These are phyloP conservation scores for Phytopythium kandeliae DNA, from an alignment of 352 stramenopile genomes.

Conservation along the genomic window DNA sequence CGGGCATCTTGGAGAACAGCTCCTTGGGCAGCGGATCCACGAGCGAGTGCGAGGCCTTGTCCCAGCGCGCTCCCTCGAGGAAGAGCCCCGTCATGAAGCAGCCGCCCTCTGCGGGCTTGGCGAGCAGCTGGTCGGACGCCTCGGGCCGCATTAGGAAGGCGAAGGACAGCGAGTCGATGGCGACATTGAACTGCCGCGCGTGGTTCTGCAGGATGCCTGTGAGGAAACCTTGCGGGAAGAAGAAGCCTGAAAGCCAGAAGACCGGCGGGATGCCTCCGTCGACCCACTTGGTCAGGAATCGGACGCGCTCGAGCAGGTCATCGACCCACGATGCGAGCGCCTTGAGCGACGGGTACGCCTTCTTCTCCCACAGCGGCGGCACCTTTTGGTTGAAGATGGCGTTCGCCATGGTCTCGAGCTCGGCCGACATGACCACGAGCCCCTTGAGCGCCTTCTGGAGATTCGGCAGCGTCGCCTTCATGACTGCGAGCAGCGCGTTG, in stretches of 20 bases:
- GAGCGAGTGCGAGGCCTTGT: slow-evolving; percentile 44
- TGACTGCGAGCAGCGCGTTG: slow-evolving; percentile 79
- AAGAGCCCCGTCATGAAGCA: slow-evolving; percentile 33
- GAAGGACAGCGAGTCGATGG: slow-evolving; percentile 85
- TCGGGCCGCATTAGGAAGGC: slow-evolving; percentile 67
- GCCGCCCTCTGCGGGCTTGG: slow-evolving; percentile 17
- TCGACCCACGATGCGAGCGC: slow-evolving; percentile 84
- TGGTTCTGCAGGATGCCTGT: slow-evolving; percentile 82
- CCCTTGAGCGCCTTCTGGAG: slow-evolving; percentile 85
- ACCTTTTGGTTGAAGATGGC: slow-evolving; percentile 87
- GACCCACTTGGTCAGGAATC: slow-evolving; percentile 63
- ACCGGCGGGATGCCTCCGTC: slow-evolving; percentile 39
- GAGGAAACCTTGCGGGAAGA: slow-evolving; percentile 77
- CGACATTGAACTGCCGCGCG: slow-evolving; percentile 67
- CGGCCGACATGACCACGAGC: slow-evolving; percentile 54
- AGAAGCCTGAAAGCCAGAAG: slow-evolving; percentile 80
- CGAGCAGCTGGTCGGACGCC: slow-evolving; percentile 32
- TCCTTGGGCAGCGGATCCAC: slow-evolving; percentile 83
- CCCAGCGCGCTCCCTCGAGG: slow-evolving; percentile 33
- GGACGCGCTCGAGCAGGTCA: slow-evolving; percentile 73
- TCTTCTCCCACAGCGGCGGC: slow-evolving; percentile 80
- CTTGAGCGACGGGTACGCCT: slow-evolving; percentile 91
- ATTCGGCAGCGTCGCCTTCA: slow-evolving; percentile 80
- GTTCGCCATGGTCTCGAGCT: slow-evolving; percentile 76
- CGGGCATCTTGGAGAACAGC: slow-evolving; percentile 84